Conservation (phyloP, 495 filamentous ascomycete species). For the Mytilinidion resinicola region DNA sequence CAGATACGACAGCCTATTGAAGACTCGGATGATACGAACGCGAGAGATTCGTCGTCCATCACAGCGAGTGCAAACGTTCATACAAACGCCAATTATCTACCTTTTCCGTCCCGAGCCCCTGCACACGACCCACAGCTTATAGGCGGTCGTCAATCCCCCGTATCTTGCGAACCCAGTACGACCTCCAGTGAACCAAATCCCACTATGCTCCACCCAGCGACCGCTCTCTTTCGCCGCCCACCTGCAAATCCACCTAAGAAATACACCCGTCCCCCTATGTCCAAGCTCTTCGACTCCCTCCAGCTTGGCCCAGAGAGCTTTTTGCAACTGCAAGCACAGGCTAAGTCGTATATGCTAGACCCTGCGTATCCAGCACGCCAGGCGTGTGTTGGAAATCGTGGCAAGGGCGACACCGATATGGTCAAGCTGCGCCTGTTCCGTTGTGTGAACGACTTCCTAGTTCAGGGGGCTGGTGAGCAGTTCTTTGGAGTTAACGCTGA, state of each 20-base stretch:
- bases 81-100: too few species aligned
- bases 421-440: conserved; percentile 56
- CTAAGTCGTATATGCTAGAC: conserved; percentile 58
- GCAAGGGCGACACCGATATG: conserved; percentile 55
- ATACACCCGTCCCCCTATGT: conserved; percentile 56
- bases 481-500: conserved; percentile 47
- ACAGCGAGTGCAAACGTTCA: too few species aligned
- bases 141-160: conserved; percentile 20
- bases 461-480: conserved; percentile 49
- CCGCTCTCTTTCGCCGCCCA: conserved; percentile 51
- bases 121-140: neutral
- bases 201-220: conserved; percentile 29
- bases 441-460: conserved; percentile 53
- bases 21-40: too few species aligned
- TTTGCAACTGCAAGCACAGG: conserved; percentile 52
- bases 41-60: too few species aligned
- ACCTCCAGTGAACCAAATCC: too few species aligned
- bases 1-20: too few species aligned
- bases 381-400: conserved; percentile 54
- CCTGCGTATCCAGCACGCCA: conserved; percentile 49
- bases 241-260: conserved; percentile 46
- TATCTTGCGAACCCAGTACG: conserved; percentile 10
- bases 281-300: conserved; percentile 53
- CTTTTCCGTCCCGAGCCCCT: too few species aligned
- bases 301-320: conserved; percentile 54